Base-by-base conservation (phyloP, 495 filamentous ascomycete genomes). In the Chaetomium fimeti region DNA sequence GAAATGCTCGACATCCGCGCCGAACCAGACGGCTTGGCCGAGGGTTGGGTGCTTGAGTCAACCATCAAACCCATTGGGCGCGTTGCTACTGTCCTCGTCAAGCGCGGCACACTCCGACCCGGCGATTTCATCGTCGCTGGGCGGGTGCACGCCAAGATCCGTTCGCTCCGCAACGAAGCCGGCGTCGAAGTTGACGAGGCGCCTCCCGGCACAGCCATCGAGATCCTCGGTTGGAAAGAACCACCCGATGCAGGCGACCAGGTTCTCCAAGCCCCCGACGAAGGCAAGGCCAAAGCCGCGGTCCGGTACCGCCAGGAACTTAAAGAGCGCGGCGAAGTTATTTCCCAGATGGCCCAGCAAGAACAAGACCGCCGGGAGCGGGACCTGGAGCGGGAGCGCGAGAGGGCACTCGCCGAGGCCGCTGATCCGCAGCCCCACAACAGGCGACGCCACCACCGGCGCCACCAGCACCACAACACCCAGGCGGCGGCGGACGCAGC, bases 41-140 rank as follows among this genome's bases (percentile, higher is more conserved):
- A 99, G 77, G 95, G 95, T 13, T 97, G 93, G 92, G 83, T 98
- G 0, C 82, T 99, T 9, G 95, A 99, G 77, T 91, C 89, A n/a
- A 89, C 87, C 27, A 92, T 93, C 32, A 96, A 95, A 77, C 85
- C 84, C 28, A 86, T 89, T 59, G 94, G 95, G 8, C 89, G 91
- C 61, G 89, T 92, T 27, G 93, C 95, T 28, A 97, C 95, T 1
- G 85, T 95, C 5, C 86, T 99, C 3, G 87, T 99, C 52, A 87
- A 90, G 62, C 85, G 91, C 27, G 95, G 95, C 43, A 97, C 93
- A 0, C 79, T 99, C 13, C 83, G 87, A 1, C 79, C 81, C 0
- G 94, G 95, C 9, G 89, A 96, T 72, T 83, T 90, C 62, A 84
- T 99, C 64, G 91, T 97, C 15, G 95, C 95, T 0, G 95, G 94